Conservation (phyloP, 1,139 yeast genomes). For the Protomyces lactucae-debilis region DNA sequence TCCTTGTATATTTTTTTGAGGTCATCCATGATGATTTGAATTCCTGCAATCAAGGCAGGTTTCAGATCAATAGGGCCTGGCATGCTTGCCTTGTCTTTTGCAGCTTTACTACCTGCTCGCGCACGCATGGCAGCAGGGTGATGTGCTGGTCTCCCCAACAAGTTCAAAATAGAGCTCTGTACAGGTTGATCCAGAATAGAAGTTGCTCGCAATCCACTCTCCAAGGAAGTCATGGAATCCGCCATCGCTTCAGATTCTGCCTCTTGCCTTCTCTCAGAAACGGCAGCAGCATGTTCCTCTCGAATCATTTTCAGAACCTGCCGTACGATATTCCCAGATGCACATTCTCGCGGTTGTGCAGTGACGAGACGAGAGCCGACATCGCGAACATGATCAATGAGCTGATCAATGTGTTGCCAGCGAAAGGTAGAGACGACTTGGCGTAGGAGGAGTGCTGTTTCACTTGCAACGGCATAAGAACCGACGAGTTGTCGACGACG, state of each 20-base stretch:
- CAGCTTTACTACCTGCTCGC: not conserved
- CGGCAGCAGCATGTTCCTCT: slow-evolving; percentile 61
- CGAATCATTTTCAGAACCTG: slow-evolving; percentile 82
- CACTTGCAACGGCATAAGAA: slow-evolving; percentile 74
- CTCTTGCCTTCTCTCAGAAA: slow-evolving; percentile 5
- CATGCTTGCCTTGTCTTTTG: not conserved
- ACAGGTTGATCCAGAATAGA: not conserved
- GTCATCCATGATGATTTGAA: slow-evolving; percentile 88
- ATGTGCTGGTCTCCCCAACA: not conserved
- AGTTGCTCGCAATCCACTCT: not conserved
- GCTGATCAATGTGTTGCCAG: slow-evolving; percentile 73
- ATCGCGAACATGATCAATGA: slow-evolving; percentile 61
- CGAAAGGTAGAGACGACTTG: slow-evolving; percentile 85
- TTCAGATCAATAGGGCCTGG: slow-evolving; percentile 45
- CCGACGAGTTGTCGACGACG: slow-evolving; percentile 72
- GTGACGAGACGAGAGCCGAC: slow-evolving; percentile 41
- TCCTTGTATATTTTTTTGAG: slow-evolving; percentile 85
- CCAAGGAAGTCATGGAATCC: not conserved
- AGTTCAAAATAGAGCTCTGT: not conserved
- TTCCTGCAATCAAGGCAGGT: slow-evolving; percentile 88
- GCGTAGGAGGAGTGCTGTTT: slow-evolving; percentile 79
- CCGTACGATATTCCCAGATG: slow-evolving; percentile 86
- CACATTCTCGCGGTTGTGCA: slow-evolving; percentile 58
- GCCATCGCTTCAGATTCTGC: not conserved
- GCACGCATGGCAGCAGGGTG: not conserved